Conservation (phyloP, 805 yeast species). For the Grigorovia transvaalensis region DNA sequence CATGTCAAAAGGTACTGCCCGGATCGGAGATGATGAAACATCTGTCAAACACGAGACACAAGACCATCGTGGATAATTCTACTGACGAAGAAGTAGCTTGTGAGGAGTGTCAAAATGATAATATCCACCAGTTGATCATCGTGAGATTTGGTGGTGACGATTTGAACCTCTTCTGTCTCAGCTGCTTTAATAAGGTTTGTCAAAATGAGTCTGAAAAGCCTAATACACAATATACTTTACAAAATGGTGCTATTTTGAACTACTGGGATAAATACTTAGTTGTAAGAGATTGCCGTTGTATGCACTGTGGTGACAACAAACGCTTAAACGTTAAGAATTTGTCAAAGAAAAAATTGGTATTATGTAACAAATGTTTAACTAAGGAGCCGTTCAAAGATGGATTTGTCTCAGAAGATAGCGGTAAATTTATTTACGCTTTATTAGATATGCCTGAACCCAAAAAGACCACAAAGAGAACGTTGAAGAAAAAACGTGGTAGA, state of each 20-base stretch:
- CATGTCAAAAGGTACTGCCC: conserved; percentile 32
- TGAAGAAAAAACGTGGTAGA: neutral
- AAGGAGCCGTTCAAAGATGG: conserved; percentile 10
- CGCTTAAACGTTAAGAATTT: conserved; percentile 30
- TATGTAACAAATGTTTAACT: conserved; percentile 37
- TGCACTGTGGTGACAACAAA: conserved; percentile 33
- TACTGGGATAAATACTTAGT: conserved; percentile 38
- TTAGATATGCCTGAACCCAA: conserved; percentile 38
- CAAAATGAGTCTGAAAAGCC: conserved; percentile 23
- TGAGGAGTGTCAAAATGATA: conserved; percentile 45
- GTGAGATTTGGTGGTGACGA: conserved; percentile 47
- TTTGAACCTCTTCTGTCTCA: conserved; percentile 39
- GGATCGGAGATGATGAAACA: conserved; percentile 41
- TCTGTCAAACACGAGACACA: conserved; percentile 44
- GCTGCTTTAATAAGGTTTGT: conserved; percentile 34
- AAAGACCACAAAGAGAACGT: neutral
- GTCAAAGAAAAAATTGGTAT: conserved; percentile 18
- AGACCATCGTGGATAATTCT: conserved; percentile 29
- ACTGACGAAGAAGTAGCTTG: conserved; percentile 39
- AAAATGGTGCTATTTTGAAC: conserved; percentile 46
- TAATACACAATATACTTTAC: conserved; percentile 36
- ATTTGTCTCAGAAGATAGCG: conserved; percentile 38
- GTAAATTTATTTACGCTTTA: conserved; percentile 36
- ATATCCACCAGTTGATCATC: conserved; percentile 42
- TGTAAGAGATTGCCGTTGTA: conserved; percentile 43